Evolutionary conservation across 75 land plant genomes (phyloP).

Genomic region (Pinus tabuliformis): DNA sequence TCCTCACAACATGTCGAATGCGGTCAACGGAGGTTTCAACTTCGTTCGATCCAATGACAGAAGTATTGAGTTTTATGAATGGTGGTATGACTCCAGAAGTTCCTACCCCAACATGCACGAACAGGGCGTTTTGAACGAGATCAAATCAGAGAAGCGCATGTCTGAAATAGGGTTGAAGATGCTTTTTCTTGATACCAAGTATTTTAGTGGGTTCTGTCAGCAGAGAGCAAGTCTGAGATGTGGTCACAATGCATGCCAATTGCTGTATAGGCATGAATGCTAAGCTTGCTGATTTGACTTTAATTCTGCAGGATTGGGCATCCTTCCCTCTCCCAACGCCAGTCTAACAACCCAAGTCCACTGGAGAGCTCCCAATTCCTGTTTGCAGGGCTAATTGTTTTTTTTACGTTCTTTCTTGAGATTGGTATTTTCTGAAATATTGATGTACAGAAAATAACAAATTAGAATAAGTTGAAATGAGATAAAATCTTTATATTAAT

Average conservation of each 20-base stretch:
- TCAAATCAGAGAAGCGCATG: slow-evolving; percentile 26
- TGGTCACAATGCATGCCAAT: slow-evolving; percentile 56
- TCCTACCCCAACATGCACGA: slow-evolving; percentile 30
- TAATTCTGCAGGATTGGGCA: slow-evolving; percentile 33
- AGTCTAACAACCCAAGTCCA: too few relatives aligned
- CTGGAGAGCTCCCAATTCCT: too few relatives aligned
- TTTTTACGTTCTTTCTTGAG: too few relatives aligned
- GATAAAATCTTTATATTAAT: too few relatives aligned
- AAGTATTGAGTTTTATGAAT: slow-evolving; percentile 52
- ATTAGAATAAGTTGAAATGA: too few relatives aligned
- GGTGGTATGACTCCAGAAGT: slow-evolving; percentile 53
- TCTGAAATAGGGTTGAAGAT: slow-evolving; percentile 32
- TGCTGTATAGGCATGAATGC: slow-evolving; percentile 38
- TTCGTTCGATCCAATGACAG: slow-evolving; percentile 48
- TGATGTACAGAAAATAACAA: too few relatives aligned
- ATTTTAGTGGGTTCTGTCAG: slow-evolving; percentile 66
- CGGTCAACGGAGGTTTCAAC: slow-evolving; percentile 77
- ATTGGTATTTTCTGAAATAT: too few relatives aligned
- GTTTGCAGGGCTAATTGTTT: too few relatives aligned
- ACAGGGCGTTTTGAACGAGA: slow-evolving; percentile 49
- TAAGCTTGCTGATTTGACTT: slow-evolving; percentile 36
- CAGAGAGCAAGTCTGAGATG: slow-evolving; percentile 25
- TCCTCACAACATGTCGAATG: slow-evolving; percentile 26
- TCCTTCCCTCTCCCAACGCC: too few relatives aligned
- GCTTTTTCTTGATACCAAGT: slow-evolving; percentile 40